These are phyloP conservation scores for Mycena galericulata DNA, from an alignment of 768 basidiomycete genomes.

Conservation along the genomic window DNA sequence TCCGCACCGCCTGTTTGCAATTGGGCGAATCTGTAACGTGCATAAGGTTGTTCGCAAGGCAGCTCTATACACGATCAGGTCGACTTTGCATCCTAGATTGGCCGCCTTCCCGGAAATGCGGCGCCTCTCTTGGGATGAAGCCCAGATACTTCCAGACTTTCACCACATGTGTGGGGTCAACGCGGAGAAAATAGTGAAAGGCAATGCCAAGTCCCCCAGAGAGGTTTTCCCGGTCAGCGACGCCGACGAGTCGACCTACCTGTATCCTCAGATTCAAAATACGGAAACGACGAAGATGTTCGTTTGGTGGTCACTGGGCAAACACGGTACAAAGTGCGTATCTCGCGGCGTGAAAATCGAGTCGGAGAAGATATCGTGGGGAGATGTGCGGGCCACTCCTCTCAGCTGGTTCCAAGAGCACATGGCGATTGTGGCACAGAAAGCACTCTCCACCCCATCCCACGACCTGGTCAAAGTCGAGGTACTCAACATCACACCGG, in stretches of 20 bases:
- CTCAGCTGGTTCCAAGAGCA: neutral
- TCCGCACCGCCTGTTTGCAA: neutral
- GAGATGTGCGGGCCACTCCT: too few species aligned
- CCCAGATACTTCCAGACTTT: neutral
- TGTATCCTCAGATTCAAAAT: neutral
- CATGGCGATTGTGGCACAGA: neutral
- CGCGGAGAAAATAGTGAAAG: neutral
- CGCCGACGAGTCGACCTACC: neutral
- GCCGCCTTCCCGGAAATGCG: neutral
- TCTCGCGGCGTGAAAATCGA: too few species aligned
- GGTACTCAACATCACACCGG: neutral
- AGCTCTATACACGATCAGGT: neutral
- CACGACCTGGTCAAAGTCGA: neutral
- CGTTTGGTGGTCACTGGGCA: too few species aligned
- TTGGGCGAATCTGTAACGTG: neutral
- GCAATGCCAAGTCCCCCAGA: neutral
- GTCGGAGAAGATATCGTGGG: too few species aligned
- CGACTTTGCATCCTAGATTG: neutral
- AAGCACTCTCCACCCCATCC: neutral
- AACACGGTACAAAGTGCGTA: too few species aligned
- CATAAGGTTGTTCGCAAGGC: neutral
- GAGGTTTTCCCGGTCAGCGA: neutral
- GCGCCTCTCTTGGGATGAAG: neutral
- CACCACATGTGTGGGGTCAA: neutral
- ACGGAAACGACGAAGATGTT: too few species aligned